phyloP scores from a whole-genome alignment of 371 early-diverging fungal genomes.

The Apophysomyces variabilis region DNA sequence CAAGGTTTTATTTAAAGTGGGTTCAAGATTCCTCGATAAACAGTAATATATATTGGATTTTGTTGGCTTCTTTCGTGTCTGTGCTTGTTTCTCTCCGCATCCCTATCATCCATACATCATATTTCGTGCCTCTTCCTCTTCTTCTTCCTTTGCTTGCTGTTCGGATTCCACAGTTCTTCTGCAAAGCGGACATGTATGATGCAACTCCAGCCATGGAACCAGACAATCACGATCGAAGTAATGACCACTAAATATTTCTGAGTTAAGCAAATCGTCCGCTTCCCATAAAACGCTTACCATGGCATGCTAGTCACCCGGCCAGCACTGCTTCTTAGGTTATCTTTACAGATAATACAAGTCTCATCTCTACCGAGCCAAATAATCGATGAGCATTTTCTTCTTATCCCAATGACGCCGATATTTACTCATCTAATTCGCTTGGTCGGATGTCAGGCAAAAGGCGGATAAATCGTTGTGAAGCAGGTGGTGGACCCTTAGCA shows the following conservation, averaged over 20 bases:
- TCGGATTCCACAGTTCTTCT: constrained; percentile 58
- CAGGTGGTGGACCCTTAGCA: constrained; percentile 58
- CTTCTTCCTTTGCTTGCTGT: constrained; percentile 44
- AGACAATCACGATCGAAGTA: constrained; percentile 63
- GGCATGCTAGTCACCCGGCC: constrained; percentile 51
- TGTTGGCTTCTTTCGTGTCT: no score
- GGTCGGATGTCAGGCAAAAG: constrained; percentile 31
- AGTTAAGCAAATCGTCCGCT: constrained; percentile 7
- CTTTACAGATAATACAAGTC: constrained; percentile 57
- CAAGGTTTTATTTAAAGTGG: no score
- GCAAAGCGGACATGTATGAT: constrained; percentile 68
- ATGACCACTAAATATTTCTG: constrained; percentile 48
- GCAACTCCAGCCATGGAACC: constrained; percentile 61
- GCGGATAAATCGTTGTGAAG: constrained; percentile 48
- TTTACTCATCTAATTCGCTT: constrained; percentile 31
- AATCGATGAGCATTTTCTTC: not conserved
- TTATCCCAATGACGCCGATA: not conserved
- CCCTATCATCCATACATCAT: constrained; percentile 50
- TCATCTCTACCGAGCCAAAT: constrained; percentile 37
- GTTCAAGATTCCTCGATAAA: no score
- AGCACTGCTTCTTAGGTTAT: constrained; percentile 34
- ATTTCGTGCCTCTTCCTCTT: constrained; percentile 48
- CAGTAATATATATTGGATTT: no score
- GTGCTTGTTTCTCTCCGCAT: not conserved
- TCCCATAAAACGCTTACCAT: constrained; percentile 33